Percentiles rank a stretch among this genome's conserved stretches.
phyloP scores from a whole-genome alignment of 371 early-diverging fungal species.

The Rhizopus stolonifer region DNA sequence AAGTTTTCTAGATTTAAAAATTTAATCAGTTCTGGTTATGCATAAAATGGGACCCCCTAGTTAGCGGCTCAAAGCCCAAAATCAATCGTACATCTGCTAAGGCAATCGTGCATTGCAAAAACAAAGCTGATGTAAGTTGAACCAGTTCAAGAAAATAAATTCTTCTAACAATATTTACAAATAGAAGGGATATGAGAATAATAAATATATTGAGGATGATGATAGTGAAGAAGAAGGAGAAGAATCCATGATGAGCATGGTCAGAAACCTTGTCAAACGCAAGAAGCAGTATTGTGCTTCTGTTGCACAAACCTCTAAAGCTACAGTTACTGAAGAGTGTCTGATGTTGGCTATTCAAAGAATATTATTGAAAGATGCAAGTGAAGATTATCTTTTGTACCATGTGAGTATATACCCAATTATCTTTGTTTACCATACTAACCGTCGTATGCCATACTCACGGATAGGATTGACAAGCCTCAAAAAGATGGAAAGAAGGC shows the following conservation, averaged over 20 bases:
- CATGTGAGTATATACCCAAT: slow-evolving; percentile 16
- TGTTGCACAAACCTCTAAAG: slow-evolving; percentile 8
- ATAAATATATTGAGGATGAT: slow-evolving; percentile 1
- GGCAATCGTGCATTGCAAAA: slow-evolving; percentile 17
- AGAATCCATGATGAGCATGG: slow-evolving; percentile 14
- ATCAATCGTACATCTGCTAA: slow-evolving; percentile 14
- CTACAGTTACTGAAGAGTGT: slow-evolving; percentile 8
- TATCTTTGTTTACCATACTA: slow-evolving; percentile 13
- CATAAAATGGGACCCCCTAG: too few species aligned
- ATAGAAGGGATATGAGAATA: slow-evolving; percentile 6
- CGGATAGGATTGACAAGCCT: slow-evolving; percentile 12
- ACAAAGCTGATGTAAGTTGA: slow-evolving; percentile 18
- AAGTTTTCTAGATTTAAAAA: too few species aligned
- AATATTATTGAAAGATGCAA: slow-evolving; percentile 10
- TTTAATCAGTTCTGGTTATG: too few species aligned
- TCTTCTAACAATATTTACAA: slow-evolving; percentile 13
- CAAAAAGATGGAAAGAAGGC: slow-evolving; percentile 11
- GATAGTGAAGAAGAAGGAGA: background rate
- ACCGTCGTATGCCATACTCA: slow-evolving; percentile 7
- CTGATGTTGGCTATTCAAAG: slow-evolving; percentile 11
- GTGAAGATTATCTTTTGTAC: slow-evolving; percentile 9
- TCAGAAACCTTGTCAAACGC: slow-evolving; percentile 8
- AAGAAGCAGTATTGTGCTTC: slow-evolving; percentile 4
- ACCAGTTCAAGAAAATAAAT: slow-evolving; percentile 9
- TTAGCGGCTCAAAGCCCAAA: slow-evolving; percentile 5